phyloP scores from a whole-genome alignment of 768 basidiomycete species.

The Nevesoporus exiguus region DNA sequence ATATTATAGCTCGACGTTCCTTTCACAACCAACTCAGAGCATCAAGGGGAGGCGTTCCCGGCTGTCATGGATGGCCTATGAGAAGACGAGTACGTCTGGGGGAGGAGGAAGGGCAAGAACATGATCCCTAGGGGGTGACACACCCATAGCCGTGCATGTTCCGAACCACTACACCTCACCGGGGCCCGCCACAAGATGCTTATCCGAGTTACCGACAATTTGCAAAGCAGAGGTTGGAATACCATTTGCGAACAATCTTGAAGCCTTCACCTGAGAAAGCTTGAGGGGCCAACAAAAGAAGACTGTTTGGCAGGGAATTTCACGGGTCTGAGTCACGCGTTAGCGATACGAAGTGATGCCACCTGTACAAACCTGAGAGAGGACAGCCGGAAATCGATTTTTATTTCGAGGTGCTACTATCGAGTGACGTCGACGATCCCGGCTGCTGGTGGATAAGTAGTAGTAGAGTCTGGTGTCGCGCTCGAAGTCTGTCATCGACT shows the following conservation, averaged over 20 bases:
- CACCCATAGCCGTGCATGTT: conserved; percentile 7
- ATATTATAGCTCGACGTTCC: too few relatives aligned
- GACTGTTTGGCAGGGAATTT: not conserved
- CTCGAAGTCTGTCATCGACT: too few relatives aligned
- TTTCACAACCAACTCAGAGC: not conserved
- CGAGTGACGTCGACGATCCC: too few relatives aligned
- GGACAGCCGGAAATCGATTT: too few relatives aligned
- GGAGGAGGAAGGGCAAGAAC: not conserved
- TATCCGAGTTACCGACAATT: conserved; percentile 2
- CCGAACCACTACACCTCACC: not conserved
- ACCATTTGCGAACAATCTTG: not conserved
- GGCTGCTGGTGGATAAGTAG: too few relatives aligned
- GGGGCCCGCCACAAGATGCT: not conserved
- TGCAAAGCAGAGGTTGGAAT: not conserved
- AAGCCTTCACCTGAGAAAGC: not conserved
- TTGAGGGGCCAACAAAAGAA: not conserved
- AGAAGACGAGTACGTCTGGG: not conserved
- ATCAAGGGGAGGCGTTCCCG: not conserved
- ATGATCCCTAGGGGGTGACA: conserved; percentile 1
- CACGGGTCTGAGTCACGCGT: not conserved
- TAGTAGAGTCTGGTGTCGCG: too few relatives aligned
- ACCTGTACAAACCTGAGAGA: too few relatives aligned
- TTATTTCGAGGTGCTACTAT: too few relatives aligned
- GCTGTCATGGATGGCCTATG: not conserved
- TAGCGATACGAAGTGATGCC: not conserved